A percentile compares a stretch with the other conserved stretches of the same genome.
Evolutionary conservation across 768 basidiomycete species (phyloP).

Genomic region (Mycena floridula): DNA sequence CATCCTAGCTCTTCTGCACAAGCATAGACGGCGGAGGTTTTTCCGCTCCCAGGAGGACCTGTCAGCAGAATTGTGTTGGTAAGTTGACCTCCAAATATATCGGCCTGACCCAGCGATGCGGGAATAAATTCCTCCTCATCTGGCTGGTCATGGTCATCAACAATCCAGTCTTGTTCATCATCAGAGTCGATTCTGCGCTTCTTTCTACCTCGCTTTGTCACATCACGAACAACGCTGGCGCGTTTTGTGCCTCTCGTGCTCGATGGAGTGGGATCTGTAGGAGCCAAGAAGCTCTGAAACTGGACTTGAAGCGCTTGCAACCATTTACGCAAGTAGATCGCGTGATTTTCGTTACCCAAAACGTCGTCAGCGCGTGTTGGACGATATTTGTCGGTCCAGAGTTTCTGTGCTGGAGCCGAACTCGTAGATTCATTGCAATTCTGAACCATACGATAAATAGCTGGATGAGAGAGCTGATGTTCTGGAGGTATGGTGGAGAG

Average conservation of each 20-base stretch:
- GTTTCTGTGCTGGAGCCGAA: constrained; percentile 32
- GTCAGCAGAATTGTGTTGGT: constrained; percentile 83
- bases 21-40: constrained; percentile 90
- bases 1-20: constrained; percentile 91
- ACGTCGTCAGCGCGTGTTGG: constrained; percentile 71
- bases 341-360: constrained; percentile 69
- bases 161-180: constrained; percentile 61
- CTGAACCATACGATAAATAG: too few relatives aligned
- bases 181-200: constrained; percentile 45
- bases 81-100: constrained; percentile 30
- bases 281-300: too few relatives aligned
- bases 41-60: constrained; percentile 83
- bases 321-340: constrained; percentile 75
- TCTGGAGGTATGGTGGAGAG: constrained; percentile 23
- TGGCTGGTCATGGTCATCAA: constrained; percentile 27
- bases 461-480: constrained; percentile 39
- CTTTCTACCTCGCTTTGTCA: constrained; percentile 46
- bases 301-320: constrained; percentile 62
- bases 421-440: too few relatives aligned
- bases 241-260: constrained; percentile 43
- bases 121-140: constrained; percentile 14
- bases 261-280: constrained; percentile 3
- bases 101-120: neutral
- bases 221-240: constrained; percentile 50
- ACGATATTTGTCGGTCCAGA: constrained; percentile 74